Base-by-base conservation (phyloP, 1,284 basidiomycete species). In the Moniliophthora roreri region DNA sequence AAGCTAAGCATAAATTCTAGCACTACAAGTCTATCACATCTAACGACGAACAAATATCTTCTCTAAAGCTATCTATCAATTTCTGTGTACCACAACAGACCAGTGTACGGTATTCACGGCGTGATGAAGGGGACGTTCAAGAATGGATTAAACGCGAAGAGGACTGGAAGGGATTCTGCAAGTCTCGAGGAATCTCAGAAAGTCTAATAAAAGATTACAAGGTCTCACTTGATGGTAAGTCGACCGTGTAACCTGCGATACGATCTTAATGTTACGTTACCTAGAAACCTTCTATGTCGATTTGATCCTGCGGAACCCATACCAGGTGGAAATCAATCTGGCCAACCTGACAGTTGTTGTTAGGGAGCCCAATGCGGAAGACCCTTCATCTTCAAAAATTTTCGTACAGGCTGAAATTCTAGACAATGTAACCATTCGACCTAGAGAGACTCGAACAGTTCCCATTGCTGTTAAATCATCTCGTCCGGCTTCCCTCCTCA, bases 271-370 rank as follows among this genome's bases (percentile, higher is more conserved):
- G 18, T 37, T 51, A 50, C 34, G n/a, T n/a, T 48, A 49, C 56
- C 15, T 58, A 91, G 90, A 92, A 67, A 70, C 72, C 2, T 90
- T 92, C 62, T 91, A 85, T 84, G 71, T 91, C 26, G 89, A 92
- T 58, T 60, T 92, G 20, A 75, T 74, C 7, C 53, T 92, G 55
- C 74, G 69, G 39, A 92, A 92, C 65, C 87, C 89, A 9, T 66
- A 92, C 35, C 78, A 87, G 55, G 76, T 85, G 7, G 88, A 89
- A 50, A 75, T 92, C 15, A 81, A 75, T 45, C 62, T 92, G 21
- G 76, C 81, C 0, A 77, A 85, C 55, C 55, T 91, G 50, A 82
- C 84, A 0, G 65, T 89, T 11, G 58, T 71, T 3, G 71, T 87
- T 4, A 63, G 73, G 56, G 80, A 81, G 45, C 63, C 69, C 2